Percentiles rank a stretch among this genome's conserved stretches.
Evolutionary conservation across 73 alveolate species (phyloP).

Genomic region (Paramecium primaurelia): DNA sequence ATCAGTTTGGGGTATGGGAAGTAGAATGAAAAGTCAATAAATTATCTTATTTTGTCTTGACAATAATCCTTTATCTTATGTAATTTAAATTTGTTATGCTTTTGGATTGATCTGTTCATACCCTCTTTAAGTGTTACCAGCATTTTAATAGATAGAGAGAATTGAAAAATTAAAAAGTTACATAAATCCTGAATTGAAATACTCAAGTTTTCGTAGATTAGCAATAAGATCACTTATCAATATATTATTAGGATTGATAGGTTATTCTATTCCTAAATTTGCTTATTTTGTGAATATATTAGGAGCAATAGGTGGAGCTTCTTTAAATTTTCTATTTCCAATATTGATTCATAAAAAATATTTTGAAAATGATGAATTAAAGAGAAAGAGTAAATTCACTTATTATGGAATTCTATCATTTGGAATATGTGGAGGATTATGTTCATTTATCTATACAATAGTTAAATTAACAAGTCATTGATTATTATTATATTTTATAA

Average conservation of each 20-base stretch:
- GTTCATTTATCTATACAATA: conserved; percentile 19
- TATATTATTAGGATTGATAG: background rate
- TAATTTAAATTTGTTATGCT: background rate
- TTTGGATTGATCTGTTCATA: conserved; percentile 29
- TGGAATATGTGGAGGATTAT: conserved; percentile 37
- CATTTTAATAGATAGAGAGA: conserved; percentile 30
- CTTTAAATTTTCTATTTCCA: conserved; percentile 5
- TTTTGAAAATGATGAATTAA: conserved; percentile 1
- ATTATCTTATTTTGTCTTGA: conserved; percentile 4
- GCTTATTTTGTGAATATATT: conserved; percentile 15
- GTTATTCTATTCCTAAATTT: conserved; percentile 12
- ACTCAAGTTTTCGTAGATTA: conserved; percentile 29
- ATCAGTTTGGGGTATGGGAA: conserved; percentile 35
- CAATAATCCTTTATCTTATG: background rate
- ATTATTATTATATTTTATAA: background rate
- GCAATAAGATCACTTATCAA: background rate
- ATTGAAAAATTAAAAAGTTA: conserved; percentile 20
- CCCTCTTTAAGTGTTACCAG: conserved; percentile 33
- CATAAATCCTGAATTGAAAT: conserved; percentile 27
- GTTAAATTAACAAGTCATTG: background rate
- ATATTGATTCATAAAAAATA: background rate
- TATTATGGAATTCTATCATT: background rate
- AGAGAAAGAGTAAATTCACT: background rate
- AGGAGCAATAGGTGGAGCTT: conserved; percentile 40
- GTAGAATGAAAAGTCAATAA: background rate